A percentile compares a stretch with the other conserved stretches of the same genome.
Evolutionary conservation across 2,329 filamentous ascomycete species (phyloP).

Genomic region (Venturia carpophila): DNA sequence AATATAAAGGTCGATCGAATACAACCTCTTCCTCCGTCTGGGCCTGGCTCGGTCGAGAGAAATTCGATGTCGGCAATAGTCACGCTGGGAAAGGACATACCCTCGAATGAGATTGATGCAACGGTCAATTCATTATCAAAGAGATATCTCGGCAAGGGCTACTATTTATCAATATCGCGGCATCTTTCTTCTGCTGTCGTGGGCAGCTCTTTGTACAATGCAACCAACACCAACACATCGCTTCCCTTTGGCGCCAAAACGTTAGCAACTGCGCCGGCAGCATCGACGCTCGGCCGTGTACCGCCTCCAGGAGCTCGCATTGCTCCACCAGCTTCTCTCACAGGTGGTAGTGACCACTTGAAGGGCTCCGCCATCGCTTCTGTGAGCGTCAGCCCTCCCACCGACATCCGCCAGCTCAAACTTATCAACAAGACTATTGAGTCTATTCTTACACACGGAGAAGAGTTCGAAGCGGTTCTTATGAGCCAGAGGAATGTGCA

Average conservation of each 20-base stretch:
- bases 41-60: slow-evolving; percentile 50
- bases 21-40: slow-evolving; percentile 54
- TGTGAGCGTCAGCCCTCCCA: slow-evolving; percentile 56
- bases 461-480: slow-evolving; percentile 82
- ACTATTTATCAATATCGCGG: slow-evolving; percentile 69
- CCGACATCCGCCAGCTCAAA: slow-evolving; percentile 68
- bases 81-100: slow-evolving; percentile 70
- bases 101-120: slow-evolving; percentile 74
- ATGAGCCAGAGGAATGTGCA: slow-evolving; percentile 84
- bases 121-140: slow-evolving; percentile 73
- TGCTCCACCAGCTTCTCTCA: slow-evolving; percentile 55
- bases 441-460: slow-evolving; percentile 66
- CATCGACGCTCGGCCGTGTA: slow-evolving; percentile 41
- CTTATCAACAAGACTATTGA: slow-evolving; percentile 87
- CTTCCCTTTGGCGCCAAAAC: slow-evolving; percentile 73
- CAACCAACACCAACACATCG: slow-evolving; percentile 43
- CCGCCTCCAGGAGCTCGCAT: slow-evolving; percentile 48
- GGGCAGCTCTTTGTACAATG: slow-evolving; percentile 34
- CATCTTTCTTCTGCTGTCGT: slow-evolving; percentile 72
- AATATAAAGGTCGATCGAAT: slow-evolving; percentile 64
- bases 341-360: not conserved
- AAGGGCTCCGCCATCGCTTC: slow-evolving; percentile 16
- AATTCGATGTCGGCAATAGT: slow-evolving; percentile 72
- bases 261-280: slow-evolving; percentile 34
- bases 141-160: slow-evolving; percentile 76